Evolutionary conservation across 257 asterid species (phyloP).

Genomic region (Craterostigma plantagineum): DNA sequence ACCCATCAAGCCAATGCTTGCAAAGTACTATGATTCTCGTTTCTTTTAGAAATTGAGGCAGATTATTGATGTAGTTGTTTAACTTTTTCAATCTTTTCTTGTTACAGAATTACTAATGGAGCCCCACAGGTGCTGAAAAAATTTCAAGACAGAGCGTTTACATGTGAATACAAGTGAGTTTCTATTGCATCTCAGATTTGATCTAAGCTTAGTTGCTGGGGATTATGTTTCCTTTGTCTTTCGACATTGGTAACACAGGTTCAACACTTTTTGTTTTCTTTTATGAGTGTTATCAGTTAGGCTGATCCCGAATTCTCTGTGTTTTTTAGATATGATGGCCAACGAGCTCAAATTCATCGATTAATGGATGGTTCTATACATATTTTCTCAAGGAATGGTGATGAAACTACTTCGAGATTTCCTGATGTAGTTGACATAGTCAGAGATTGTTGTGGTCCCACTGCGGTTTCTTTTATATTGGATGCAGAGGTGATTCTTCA

Average conservation of each 20-base stretch:
- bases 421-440: slow-evolving; percentile 64
- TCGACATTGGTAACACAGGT: too few species aligned
- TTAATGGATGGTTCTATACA: slow-evolving; percentile 51
- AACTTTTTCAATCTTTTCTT: slow-evolving; percentile 8
- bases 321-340: slow-evolving; percentile 88
- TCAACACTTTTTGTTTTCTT: too few species aligned
- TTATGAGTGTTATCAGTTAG: too few species aligned
- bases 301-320: too few species aligned
- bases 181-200: background rate
- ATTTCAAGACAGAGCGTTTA: slow-evolving; percentile 53
- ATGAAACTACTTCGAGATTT: slow-evolving; percentile 62
- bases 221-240: slow-evolving; percentile 2
- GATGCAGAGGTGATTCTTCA: slow-evolving; percentile 63
- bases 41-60: slow-evolving; percentile 5
- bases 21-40: slow-evolving; percentile 34
- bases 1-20: slow-evolving; percentile 96
- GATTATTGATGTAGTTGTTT: slow-evolving; percentile 5
- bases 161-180: slow-evolving; percentile 80
- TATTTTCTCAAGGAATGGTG: slow-evolving; percentile 81
- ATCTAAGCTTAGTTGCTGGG: too few species aligned
- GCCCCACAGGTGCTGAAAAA: slow-evolving; percentile 46
- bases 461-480: slow-evolving; percentile 43
- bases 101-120: slow-evolving; percentile 71
- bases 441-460: slow-evolving; percentile 27
- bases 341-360: slow-evolving; percentile 84